A percentile compares a stretch with the other conserved stretches of the same genome.
phyloP scores from a whole-genome alignment of 371 early-diverging fungal species.

The Lichtheimia hyalospora region DNA sequence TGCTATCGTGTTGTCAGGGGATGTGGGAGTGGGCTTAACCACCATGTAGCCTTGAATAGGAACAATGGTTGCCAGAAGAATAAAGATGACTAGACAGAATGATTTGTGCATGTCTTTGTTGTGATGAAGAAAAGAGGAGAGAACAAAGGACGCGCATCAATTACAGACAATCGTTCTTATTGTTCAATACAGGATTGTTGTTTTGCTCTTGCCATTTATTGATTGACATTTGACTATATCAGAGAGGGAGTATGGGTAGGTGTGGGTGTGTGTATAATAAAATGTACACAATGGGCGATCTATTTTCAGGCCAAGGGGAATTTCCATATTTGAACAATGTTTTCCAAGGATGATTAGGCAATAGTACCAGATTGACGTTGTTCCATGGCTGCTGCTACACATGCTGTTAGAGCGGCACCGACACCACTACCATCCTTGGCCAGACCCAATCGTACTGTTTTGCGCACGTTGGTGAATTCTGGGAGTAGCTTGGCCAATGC shows the following conservation, averaged over 20 bases:
- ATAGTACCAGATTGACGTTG: constrained; percentile 5
- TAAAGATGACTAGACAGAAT: background rate
- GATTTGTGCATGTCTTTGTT: background rate
- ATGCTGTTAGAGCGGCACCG: constrained; percentile 52
- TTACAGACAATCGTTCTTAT: background rate
- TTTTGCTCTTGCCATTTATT: constrained; percentile 15
- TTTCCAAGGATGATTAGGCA: constrained; percentile 5
- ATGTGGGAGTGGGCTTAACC: constrained; percentile 1
- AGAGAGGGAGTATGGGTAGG: background rate
- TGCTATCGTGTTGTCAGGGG: background rate
- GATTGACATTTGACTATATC: background rate
- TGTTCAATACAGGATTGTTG: background rate
- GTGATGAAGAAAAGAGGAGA: constrained; percentile 1
- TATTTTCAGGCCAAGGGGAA: background rate
- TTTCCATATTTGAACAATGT: constrained; percentile 14
- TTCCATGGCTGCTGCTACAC: constrained; percentile 45
- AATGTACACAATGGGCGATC: background rate
- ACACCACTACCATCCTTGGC: constrained; percentile 57
- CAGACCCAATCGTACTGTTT: constrained; percentile 62
- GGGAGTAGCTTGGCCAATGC: constrained; percentile 71
- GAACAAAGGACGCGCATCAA: background rate
- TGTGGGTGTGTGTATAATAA: background rate
- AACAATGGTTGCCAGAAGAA: background rate
- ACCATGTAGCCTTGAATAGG: constrained; percentile 1
- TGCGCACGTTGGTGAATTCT: constrained; percentile 33